Evolutionary conservation across 371 early-diverging fungal species (phyloP).

Genomic region (Umbelopsis sp.): DNA sequence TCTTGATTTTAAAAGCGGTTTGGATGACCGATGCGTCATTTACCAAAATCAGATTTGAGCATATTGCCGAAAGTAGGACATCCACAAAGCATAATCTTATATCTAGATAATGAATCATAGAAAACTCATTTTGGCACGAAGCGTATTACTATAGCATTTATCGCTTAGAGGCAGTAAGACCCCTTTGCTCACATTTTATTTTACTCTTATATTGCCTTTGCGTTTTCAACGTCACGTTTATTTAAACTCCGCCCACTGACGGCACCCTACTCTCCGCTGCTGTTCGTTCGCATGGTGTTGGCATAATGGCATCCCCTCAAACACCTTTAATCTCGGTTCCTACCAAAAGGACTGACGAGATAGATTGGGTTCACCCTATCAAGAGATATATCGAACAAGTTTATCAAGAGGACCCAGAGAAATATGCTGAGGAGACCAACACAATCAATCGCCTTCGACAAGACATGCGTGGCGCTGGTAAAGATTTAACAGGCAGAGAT

Average conservation of each 20-base stretch:
- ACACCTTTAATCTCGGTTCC: constrained; percentile 65
- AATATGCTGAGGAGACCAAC: constrained; percentile 82
- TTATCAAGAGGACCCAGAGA: constrained; percentile 93
- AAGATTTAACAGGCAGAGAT: constrained; percentile 89
- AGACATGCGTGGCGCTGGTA: constrained; percentile 93
- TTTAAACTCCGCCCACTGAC: background rate
- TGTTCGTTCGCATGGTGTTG: background rate
- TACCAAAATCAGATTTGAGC: too few relatives aligned
- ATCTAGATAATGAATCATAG: too few relatives aligned
- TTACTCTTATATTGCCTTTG: background rate
- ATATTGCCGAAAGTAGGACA: too few relatives aligned
- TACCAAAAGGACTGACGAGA: constrained; percentile 85
- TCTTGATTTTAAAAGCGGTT: too few relatives aligned
- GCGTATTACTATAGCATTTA: too few relatives aligned
- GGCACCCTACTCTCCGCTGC: too few relatives aligned
- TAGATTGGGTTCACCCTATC: constrained; percentile 86
- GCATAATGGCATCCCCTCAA: constrained; percentile 52
- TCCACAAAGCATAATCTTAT: too few relatives aligned
- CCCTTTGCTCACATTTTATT: background rate
- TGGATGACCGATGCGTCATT: too few relatives aligned
- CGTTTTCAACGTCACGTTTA: background rate
- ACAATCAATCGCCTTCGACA: constrained; percentile 89
- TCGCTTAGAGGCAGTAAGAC: too few relatives aligned
- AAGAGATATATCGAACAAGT: constrained; percentile 79
- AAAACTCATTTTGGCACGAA: too few relatives aligned